Percentiles rank a stretch among this genome's conserved stretches.
Conservation (phyloP, 1,284 basidiomycete genomes). For the Tilletiopsis washingtonensis region DNA sequence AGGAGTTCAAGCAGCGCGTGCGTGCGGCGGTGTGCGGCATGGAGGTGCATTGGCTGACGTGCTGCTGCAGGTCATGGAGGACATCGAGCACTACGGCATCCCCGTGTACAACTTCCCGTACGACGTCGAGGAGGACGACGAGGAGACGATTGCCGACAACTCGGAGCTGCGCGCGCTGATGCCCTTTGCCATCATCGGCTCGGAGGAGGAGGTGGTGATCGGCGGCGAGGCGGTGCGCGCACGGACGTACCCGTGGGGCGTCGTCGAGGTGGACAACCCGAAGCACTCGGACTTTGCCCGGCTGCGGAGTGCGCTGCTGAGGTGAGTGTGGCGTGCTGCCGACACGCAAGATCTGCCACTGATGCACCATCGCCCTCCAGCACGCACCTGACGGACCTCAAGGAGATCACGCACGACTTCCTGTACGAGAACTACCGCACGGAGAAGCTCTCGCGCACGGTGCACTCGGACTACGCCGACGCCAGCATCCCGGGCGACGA, state of each 20-base stretch:
- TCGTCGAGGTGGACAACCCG: constrained; percentile 97
- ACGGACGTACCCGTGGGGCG: constrained; percentile 92
- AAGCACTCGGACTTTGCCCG: constrained; percentile 95
- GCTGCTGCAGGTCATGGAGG: constrained; percentile 91
- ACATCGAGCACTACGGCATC: constrained; percentile 96
- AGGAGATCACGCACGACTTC: constrained; percentile 82
- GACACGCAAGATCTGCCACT: background rate
- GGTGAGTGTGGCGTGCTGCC: constrained; percentile 47
- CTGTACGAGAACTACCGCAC: constrained; percentile 88
- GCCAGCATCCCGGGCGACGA: constrained; percentile 62
- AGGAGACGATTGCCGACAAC: constrained; percentile 97
- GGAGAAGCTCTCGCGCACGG: constrained; percentile 90
- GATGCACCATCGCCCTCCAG: constrained; percentile 49
- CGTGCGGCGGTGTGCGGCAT: constrained; percentile 24
- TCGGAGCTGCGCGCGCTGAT: constrained; percentile 45
- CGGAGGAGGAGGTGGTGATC: constrained; percentile 90
- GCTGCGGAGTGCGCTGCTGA: constrained; percentile 79
- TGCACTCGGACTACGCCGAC: constrained; percentile 61
- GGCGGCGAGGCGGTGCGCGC: constrained; percentile 85
- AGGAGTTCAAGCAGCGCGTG: constrained; percentile 92
- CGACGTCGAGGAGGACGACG: constrained; percentile 95
- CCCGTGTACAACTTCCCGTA: constrained; percentile 99
- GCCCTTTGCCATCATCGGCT: constrained; percentile 95
- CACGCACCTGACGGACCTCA: constrained; percentile 89
- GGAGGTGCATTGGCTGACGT: background rate